Conservation (phyloP, 495 filamentous ascomycete species). For the Thozetella sp. region DNA sequence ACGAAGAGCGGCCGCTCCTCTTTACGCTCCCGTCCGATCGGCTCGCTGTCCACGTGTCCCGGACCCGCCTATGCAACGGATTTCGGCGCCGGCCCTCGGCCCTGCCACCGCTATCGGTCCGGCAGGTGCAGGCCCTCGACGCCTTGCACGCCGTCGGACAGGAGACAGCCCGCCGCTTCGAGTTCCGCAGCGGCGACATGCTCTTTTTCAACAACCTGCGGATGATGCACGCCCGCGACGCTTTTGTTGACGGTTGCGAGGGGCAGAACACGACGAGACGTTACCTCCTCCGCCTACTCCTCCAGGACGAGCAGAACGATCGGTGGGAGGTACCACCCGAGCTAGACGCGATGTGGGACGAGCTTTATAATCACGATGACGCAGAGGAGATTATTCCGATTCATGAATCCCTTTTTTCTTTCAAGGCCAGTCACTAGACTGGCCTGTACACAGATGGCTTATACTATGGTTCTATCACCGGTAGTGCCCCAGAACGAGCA, state of each 20-base stretch:
- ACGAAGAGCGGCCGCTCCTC: not conserved
- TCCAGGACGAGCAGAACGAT: not conserved
- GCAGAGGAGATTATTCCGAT: not conserved
- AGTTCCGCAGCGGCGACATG: slow-evolving; percentile 1
- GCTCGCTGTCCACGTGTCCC: not conserved
- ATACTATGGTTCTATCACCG: too few relatives aligned
- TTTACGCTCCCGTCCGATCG: not conserved
- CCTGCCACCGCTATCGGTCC: not conserved
- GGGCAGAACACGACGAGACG: not conserved
- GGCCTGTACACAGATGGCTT: too few relatives aligned
- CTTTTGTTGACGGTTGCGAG: not conserved
- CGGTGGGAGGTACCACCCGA: not conserved
- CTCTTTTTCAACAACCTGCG: slow-evolving; percentile 1
- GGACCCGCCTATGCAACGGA: not conserved
- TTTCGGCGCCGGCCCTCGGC: not conserved
- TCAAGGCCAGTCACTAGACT: not conserved
- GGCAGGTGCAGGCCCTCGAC: not conserved
- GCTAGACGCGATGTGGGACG: not conserved
- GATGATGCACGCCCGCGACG: slow-evolving; percentile 2
- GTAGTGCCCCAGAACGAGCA: too few relatives aligned
- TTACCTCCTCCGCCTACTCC: not conserved
- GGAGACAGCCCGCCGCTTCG: not conserved
- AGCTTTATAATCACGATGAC: slow-evolving; percentile 1
- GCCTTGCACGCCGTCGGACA: not conserved
- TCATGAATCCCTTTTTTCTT: not conserved